phyloP scores from a whole-genome alignment of 108 stramenopile genomes.

The Nannochloropsis gaditana region DNA sequence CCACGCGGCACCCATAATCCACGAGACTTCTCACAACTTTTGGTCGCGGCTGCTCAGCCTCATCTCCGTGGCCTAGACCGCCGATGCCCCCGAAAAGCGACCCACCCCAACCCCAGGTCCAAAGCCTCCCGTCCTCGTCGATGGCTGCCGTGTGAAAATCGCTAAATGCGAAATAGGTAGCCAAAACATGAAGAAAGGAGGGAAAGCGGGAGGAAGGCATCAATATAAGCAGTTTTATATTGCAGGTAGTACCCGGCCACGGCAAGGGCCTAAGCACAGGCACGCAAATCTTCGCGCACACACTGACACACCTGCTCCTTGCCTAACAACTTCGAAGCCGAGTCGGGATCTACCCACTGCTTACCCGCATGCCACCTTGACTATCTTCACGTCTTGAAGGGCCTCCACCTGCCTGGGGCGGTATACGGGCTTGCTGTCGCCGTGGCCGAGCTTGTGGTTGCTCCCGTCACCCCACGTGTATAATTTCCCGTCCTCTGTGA shows the following conservation, averaged over 20 bases:
- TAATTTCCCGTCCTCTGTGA: not conserved
- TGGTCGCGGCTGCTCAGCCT: slow-evolving; percentile 38
- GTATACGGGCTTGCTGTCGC: not conserved
- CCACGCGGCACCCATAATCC: slow-evolving; percentile 66
- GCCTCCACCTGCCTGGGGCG: not conserved
- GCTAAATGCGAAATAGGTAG: no score
- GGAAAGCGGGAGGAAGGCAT: not conserved
- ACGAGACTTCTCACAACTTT: slow-evolving; percentile 64
- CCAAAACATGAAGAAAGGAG: no score
- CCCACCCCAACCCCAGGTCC: not conserved
- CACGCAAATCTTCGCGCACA: no score
- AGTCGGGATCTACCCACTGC: no score
- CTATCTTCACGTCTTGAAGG: not conserved
- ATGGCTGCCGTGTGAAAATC: not conserved
- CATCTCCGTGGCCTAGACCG: not conserved
- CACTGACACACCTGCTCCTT: no score
- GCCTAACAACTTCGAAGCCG: no score
- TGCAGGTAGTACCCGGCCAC: no score
- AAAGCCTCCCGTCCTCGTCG: not conserved
- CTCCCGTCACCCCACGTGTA: not conserved
- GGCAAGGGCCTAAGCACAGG: no score
- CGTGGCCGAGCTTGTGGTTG: slow-evolving; percentile 17
- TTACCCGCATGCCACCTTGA: slow-evolving; percentile 6
- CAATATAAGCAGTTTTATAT: no score
- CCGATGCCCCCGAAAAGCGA: not conserved